A percentile compares a stretch with the other conserved stretches of the same genome.
Conservation (phyloP, 257 asterid species). For the Solanum sparsipilum region DNA sequence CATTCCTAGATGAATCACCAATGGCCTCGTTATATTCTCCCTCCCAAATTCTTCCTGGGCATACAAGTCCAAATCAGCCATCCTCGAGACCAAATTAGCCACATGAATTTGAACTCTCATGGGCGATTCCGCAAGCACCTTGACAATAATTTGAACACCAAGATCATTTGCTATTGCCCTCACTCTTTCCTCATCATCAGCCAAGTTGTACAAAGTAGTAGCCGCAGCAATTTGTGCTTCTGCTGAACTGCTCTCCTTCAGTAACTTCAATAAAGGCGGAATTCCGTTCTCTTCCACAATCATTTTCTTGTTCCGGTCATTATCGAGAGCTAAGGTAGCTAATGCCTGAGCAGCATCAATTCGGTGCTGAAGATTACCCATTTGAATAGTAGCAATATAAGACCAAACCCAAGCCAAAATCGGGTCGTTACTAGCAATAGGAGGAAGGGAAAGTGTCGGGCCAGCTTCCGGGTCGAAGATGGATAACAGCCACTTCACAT, state of each 20-base stretch:
- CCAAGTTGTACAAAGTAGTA: conserved; percentile 32
- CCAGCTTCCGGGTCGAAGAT: conserved; percentile 54
- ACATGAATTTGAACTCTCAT: conserved; percentile 57
- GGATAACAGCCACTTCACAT: conserved; percentile 57
- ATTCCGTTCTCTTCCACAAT: conserved; percentile 77
- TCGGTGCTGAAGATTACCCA: conserved; percentile 48
- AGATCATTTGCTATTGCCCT: conserved; percentile 29
- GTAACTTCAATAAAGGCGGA: conserved; percentile 47
- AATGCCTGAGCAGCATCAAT: conserved; percentile 64
- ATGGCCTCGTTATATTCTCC: conserved; percentile 68
- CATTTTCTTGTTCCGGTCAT: conserved; percentile 74
- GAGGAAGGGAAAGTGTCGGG: conserved; percentile 58
- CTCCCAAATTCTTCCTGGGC: conserved; percentile 79
- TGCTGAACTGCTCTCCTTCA: conserved; percentile 42
- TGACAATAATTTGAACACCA: conserved; percentile 54
- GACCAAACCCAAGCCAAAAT: conserved; percentile 85
- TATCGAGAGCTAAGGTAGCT: conserved; percentile 63
- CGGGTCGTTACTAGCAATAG: conserved; percentile 82
- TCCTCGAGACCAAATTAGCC: conserved; percentile 53
- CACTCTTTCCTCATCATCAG: conserved; percentile 53
- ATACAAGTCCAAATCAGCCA: conserved; percentile 46
- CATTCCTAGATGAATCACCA: conserved; percentile 54
- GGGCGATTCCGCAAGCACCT: conserved; percentile 47
- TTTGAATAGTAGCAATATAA: conserved; percentile 47
- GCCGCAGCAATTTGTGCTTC: conserved; percentile 72